These are phyloP conservation scores for Lepidium sativum DNA, from an alignment of 345 rosid genomes.

Conservation along the genomic window DNA sequence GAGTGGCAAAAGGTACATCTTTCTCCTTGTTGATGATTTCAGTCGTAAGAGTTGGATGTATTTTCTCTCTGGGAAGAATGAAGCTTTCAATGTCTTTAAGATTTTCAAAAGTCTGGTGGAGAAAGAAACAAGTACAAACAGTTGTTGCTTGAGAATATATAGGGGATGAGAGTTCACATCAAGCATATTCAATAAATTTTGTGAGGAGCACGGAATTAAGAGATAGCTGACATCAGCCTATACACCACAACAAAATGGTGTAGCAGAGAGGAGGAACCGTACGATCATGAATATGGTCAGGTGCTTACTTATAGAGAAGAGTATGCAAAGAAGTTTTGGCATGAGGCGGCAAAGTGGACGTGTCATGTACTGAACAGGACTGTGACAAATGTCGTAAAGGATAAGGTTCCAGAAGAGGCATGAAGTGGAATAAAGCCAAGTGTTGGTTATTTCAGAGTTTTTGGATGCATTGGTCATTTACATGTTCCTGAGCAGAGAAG, in stretches of 20 bases:
- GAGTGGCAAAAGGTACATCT: too few relatives aligned
- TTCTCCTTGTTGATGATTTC: too few relatives aligned
- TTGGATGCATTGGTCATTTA: background rate
- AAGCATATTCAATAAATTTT: background rate
- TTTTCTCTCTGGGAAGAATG: too few relatives aligned
- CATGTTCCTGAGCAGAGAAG: background rate
- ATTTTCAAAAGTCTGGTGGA: background rate
- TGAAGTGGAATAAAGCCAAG: background rate
- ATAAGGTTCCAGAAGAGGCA: background rate
- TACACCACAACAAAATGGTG: background rate
- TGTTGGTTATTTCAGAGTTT: background rate
- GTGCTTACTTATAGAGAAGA: background rate
- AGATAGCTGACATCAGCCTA: background rate
- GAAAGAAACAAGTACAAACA: background rate
- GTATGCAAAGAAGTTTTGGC: background rate
- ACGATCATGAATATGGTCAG: background rate
- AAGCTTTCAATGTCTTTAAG: too few relatives aligned
- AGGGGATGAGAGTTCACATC: too few relatives aligned
- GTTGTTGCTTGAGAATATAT: background rate
- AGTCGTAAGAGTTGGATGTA: too few relatives aligned
- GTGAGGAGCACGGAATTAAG: background rate
- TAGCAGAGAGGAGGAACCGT: background rate
- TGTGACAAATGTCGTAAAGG: background rate
- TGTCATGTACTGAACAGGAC: background rate
- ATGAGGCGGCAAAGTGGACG: background rate